These are phyloP conservation scores for Candida pseudofarinosa DNA, from an alignment of 805 yeast species.

Conservation along the genomic window DNA sequence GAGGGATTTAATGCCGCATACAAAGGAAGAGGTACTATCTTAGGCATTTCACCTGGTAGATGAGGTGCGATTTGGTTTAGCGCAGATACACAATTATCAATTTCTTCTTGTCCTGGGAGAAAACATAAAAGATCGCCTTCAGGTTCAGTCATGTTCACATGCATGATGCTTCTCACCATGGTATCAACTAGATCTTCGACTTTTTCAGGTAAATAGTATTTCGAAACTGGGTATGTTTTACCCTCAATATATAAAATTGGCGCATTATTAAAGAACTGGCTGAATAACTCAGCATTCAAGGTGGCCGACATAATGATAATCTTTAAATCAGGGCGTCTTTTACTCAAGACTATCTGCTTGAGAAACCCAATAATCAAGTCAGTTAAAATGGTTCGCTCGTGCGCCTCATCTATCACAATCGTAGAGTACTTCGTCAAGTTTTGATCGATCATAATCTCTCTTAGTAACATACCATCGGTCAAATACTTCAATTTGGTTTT, in stretches of 20 bases:
- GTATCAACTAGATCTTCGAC: constrained; percentile 84
- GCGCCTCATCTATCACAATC: constrained; percentile 92
- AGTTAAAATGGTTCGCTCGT: constrained; percentile 90
- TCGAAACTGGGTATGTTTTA: constrained; percentile 77
- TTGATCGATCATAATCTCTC: constrained; percentile 82
- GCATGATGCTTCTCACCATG: constrained; percentile 67
- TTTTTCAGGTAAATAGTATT: constrained; percentile 58
- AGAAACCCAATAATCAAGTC: constrained; percentile 88
- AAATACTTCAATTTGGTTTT: constrained; percentile 75
- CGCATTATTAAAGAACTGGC: constrained; percentile 70
- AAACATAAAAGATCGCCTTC: constrained; percentile 91
- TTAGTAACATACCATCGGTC: constrained; percentile 95
- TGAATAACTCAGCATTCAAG: constrained; percentile 82
- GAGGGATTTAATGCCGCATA: constrained; percentile 91
- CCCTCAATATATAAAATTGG: constrained; percentile 90
- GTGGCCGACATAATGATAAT: constrained; percentile 96
- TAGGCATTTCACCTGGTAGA: constrained; percentile 72
- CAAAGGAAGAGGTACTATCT: constrained; percentile 72
- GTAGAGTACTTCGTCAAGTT: constrained; percentile 63
- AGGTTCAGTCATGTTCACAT: constrained; percentile 73
- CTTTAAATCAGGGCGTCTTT: constrained; percentile 55
- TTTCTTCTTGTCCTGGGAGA: constrained; percentile 95
- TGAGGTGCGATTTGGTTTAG: constrained; percentile 59
- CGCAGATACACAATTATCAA: constrained; percentile 73
- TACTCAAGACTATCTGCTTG: constrained; percentile 52